These are phyloP conservation scores for Penicillium canariense DNA, from an alignment of 495 filamentous ascomycete genomes.

Conservation along the genomic window DNA sequence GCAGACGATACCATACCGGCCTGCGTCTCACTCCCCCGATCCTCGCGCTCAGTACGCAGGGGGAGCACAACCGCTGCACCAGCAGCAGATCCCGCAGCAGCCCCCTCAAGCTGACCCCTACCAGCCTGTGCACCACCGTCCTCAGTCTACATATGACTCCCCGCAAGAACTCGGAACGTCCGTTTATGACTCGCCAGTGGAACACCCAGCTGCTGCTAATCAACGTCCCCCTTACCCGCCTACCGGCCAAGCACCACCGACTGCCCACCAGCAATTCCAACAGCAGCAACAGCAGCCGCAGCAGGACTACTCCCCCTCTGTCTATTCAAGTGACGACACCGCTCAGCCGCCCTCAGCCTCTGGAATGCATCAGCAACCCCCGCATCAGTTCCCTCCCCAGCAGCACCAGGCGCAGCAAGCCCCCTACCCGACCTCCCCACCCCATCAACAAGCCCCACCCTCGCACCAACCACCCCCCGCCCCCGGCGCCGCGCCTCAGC, in stretches of 20 bases:
- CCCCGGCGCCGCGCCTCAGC: constrained; percentile 40
- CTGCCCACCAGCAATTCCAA: constrained; percentile 39
- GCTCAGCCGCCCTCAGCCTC: constrained; percentile 27
- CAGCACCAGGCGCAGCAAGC: constrained; percentile 44
- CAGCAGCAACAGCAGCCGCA: constrained; percentile 33
- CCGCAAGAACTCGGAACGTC: constrained; percentile 86
- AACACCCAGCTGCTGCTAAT: constrained; percentile 33
- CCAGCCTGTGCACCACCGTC: constrained; percentile 48
- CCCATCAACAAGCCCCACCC: constrained; percentile 48
- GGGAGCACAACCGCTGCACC: constrained; percentile 29
- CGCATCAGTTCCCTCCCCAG: constrained; percentile 35
- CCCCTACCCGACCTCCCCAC: constrained; percentile 44
- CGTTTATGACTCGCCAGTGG: constrained; percentile 76
- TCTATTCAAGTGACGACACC: constrained; percentile 59
- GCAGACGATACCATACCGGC: constrained; percentile 37
- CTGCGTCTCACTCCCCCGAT: constrained; percentile 44
- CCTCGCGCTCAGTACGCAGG: constrained; percentile 41
- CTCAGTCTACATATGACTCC: constrained; percentile 71
- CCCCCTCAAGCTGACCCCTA: constrained; percentile 43
- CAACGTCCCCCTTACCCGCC: constrained; percentile 46
- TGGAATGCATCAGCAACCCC: constrained; percentile 29
- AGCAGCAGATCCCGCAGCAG: constrained; percentile 34
- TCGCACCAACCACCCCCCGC: constrained; percentile 46
- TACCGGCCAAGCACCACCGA: constrained; percentile 36
- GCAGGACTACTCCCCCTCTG: constrained; percentile 56